Evolutionary conservation across 805 yeast genomes (phyloP), one percentile per base, ranked within the genome.

Genomic region (Metschnikowia amazonensis): DNA sequence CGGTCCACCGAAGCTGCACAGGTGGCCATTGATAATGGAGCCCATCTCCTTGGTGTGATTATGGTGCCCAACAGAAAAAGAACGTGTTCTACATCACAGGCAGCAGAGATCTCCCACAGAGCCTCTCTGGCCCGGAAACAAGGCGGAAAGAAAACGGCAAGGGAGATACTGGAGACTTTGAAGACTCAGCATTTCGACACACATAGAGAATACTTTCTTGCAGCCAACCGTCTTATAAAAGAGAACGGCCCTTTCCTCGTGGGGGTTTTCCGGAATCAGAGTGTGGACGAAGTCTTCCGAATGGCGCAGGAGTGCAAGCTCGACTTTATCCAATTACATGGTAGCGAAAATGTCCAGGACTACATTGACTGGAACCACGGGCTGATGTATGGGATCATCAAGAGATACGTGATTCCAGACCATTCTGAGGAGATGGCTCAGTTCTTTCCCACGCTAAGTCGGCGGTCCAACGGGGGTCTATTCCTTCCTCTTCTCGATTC

Each of bases 311-410:
- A 72, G 6, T 62, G 82, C 13, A 67, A 68, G 1, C 60, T 89
- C 3, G 98, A 94, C 63, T 67, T 88, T 21, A 85, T 94, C 1
- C 99, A 94, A 61, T 66, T 94, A 10, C 99, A 94, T 63, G 99
- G 98, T 1, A 60, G 59, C 36, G 76, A 71, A 47, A 58, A 65
- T 8, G 73, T 79, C 23, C 84, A 83, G 51, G 77, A 80, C 13
- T 69, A 73, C 48, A 63, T 73, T 14, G 75, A 70, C 32, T 79
- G 74, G 63, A 65, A 76, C 58, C 53, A 24, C 1, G 46, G 60
- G 2, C 70, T 40, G 3, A 43, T 54, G 24, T 70, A 73, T 37
- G 95, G 96, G 0, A 79, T 88, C 8, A 84, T 92, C 47, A 77
- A 86, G 38, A 69, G 97, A 46, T 84, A 79, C 55, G 80, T 84